Base-by-base conservation (phyloP, 2,329 filamentous ascomycete species). In the Cladosporium sp. region DNA sequence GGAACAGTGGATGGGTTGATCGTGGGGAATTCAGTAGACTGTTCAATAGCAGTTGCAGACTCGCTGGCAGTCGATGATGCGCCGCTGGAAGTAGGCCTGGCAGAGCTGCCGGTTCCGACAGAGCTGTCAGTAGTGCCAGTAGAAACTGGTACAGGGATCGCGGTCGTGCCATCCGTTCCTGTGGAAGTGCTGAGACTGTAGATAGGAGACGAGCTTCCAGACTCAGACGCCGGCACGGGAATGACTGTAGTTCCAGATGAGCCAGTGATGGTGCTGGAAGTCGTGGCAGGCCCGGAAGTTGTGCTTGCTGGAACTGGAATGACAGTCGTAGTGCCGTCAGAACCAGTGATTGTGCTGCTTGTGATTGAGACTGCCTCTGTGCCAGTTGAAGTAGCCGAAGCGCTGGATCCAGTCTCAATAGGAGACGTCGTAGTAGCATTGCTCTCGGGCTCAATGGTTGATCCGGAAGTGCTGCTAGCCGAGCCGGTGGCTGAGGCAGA, bases 231-330 rank as follows among this genome's bases (percentile, higher is more conserved):
- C 38, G 55, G 51, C n/a, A 55, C 59, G 22, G 61, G 58, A 20
- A 59, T 45, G n/a, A 60, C 55, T 6, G 50, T 60, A 9, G 57
- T 47, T 30, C 59, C 62, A 6, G 55, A 59, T 5, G 60, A 60
- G 37, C 55, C 54, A 22, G 57, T 63, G 34, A 60, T 61, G 20
- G 59, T 62, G 19, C 36, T 51, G 11, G 62, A 62, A 5, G 60
- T 63, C 17, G 59, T 45, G 28, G 57, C 28, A 15, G 62, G 52
- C 34, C 58, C 43, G 4, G 63, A 63, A 5, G 62, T 39, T 7
- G 64, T 64, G 12, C 61, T 64, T 1, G 65, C 45, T 19, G 66
- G 61, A 17, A 69, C 57, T 14, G 67, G 63, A 22, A 69, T 61
- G 20, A 66, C 60, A 8, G 63, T 37, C 4, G 45, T 38, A 11